Evolutionary conservation across 805 yeast genomes (phyloP), one percentile per base, ranked within the genome.

Genomic region (Candida argentea): DNA sequence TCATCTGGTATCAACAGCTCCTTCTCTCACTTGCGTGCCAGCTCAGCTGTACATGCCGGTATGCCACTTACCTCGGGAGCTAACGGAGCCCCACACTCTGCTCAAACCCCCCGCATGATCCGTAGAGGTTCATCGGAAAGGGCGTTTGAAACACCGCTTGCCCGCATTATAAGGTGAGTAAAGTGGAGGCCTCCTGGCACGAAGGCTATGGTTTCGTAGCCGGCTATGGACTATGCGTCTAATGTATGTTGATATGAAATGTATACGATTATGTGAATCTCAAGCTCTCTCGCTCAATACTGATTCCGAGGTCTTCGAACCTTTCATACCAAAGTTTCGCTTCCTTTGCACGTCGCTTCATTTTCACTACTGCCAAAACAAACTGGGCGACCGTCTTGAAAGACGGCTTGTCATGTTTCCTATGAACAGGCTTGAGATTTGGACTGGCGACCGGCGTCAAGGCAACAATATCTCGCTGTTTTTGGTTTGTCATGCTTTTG

Each of bases 71-170:
- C n/a, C n/a, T n/a, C n/a, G n/a, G n/a, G n/a, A n/a, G n/a, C n/a
- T n/a, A n/a, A n/a, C n/a, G n/a, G n/a, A 13, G 16, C 28, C 16
- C 29, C 27, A 14, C 40, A 31, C 21, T 16, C 31, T n/a, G 31
- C 17, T 7, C 66, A 60, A 33, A 61, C 68, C 6, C 68, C 68
- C 1, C 32, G 63, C 22, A 35, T 57, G 35, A 48, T 59, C 4
- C 42, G 67, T 20, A 65, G 59, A 36, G 40, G 53, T 1, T 55
- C 64, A 1, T 49, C 48, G 14, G 67, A 61, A 27, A 52, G 54
- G 34, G 50, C 39, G 23, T 57, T 56, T 35, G 66, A 58, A 36
- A 61, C 68, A 1, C 68, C 68, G 2, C 52, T 61, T 15, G 42
- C 64, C 1, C 43, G 66, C 24, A 57, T 57, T 8, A 46, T 53